Evolutionary conservation across 2,329 filamentous ascomycete species (phyloP).

Genomic region (Fusarium sp.): DNA sequence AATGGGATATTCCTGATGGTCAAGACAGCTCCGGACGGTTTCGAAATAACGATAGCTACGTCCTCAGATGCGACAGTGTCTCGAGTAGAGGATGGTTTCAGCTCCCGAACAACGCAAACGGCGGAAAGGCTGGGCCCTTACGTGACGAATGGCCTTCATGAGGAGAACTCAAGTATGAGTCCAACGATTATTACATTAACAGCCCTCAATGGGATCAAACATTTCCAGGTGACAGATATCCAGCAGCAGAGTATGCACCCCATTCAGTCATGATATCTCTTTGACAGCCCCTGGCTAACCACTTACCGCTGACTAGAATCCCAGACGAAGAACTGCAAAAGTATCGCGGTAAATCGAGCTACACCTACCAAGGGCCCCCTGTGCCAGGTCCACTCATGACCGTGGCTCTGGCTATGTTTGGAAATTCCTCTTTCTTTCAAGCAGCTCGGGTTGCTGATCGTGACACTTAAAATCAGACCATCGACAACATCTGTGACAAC

Average conservation of each 20-base stretch:
- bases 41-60: background rate
- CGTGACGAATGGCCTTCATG: conserved; percentile 4
- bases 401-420: conserved; percentile 15
- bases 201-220: too few relatives aligned
- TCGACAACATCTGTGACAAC: background rate
- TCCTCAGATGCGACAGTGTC: conserved; percentile 8
- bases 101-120: conserved; percentile 15
- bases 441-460: background rate
- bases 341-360: background rate
- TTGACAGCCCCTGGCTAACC: background rate
- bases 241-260: background rate
- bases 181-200: background rate
- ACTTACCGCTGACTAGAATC: background rate
- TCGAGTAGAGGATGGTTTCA: conserved; percentile 32
- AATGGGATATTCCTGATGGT: background rate
- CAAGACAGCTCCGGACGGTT: background rate
- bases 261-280: background rate
- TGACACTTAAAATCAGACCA: background rate
- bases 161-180: background rate
- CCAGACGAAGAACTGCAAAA: background rate
- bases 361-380: background rate
- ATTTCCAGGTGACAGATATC: background rate
- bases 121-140: background rate
- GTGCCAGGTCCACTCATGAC: conserved; percentile 22
- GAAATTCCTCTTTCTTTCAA: conserved; percentile 12